A percentile compares a stretch with the other conserved stretches of the same genome.
These are phyloP conservation scores for Vigna reflexopilosa DNA, from an alignment of 306 rosid genomes.

Conservation along the genomic window DNA sequence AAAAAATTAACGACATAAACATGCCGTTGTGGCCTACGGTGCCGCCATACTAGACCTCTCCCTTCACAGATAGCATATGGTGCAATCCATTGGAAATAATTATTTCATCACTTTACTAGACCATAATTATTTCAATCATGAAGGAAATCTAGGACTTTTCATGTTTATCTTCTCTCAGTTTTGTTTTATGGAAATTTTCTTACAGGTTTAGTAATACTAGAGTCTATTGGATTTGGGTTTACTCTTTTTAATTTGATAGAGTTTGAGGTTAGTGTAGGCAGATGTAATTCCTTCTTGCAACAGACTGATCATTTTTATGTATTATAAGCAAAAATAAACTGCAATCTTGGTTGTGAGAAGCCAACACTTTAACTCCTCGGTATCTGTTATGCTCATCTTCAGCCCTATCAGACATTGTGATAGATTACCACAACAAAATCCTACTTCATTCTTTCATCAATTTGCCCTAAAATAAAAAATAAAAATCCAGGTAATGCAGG, in stretches of 20 bases:
- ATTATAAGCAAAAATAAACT: background rate
- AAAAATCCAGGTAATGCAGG: background rate
- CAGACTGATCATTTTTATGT: background rate
- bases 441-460: conserved; percentile 10
- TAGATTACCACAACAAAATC: conserved; percentile 23
- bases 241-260: background rate
- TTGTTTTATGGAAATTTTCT: background rate
- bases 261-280: conserved; percentile 7
- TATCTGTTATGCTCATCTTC: conserved; percentile 30
- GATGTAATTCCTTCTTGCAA: background rate
- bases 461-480: conserved; percentile 35
- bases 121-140: background rate
- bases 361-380: conserved; percentile 15
- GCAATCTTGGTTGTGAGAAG: conserved; percentile 16
- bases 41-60: background rate
- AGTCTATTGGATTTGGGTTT: conserved; percentile 12
- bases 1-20: background rate
- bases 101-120: background rate
- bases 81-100: background rate
- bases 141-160: background rate
- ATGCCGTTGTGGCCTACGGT: background rate
- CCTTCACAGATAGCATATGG: background rate
- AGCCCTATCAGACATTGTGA: background rate
- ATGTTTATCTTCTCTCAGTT: background rate
- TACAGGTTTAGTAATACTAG: conserved; percentile 16